Base-by-base conservation (phyloP, 2,329 filamentous ascomycete genomes). In the Gliomastix tumulicola region DNA sequence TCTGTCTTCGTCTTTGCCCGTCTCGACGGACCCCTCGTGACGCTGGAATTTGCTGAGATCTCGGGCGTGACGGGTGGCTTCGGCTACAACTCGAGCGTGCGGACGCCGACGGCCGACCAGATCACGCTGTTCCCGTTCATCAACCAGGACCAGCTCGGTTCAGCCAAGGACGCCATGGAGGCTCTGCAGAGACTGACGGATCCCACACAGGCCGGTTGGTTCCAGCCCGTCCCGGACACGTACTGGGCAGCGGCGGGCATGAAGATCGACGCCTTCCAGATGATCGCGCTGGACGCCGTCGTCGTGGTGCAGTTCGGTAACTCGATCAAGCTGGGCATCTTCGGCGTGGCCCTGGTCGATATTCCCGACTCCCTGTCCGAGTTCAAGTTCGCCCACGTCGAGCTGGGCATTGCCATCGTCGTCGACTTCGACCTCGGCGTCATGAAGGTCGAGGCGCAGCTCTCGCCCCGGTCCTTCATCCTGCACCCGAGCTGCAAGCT, bases 201-300 rank as follows among this genome's bases (percentile, higher is more conserved):
- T n/a, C n/a, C n/a, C n/a, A n/a, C n/a, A n/a, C n/a, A n/a, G n/a
- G n/a, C n/a, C n/a, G 49, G 47, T 2, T 66, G 59, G 58, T 57
- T 65, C 38, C 32, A 30, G 6, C 49, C 53, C 0, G 41, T 41
- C 3, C 39, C 60, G 3, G 49, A 44, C 16, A 43, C 48, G 2
- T 56, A 50, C 39, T 68, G 64, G 65, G 35, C 54, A 1, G 61
- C 62, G 1, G 53, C 49, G 0, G 66, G 65, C 1, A 35, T 68
- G 32, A 58, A 40, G 4, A 49, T 65, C 3, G 48, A 33, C 6
- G 62, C 65, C 0, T 61, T 68, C 40, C 42, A 65, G 36, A 55
- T 65, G 41, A 37, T 69, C 1, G 22, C 16, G 6, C 36, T 64
- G 6, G 47, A 53, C 8, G 60, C 60, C 1, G 60, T 68, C 0